Conservation (phyloP, 2,329 filamentous ascomycete species). For the Fusarium sarcochroum region DNA sequence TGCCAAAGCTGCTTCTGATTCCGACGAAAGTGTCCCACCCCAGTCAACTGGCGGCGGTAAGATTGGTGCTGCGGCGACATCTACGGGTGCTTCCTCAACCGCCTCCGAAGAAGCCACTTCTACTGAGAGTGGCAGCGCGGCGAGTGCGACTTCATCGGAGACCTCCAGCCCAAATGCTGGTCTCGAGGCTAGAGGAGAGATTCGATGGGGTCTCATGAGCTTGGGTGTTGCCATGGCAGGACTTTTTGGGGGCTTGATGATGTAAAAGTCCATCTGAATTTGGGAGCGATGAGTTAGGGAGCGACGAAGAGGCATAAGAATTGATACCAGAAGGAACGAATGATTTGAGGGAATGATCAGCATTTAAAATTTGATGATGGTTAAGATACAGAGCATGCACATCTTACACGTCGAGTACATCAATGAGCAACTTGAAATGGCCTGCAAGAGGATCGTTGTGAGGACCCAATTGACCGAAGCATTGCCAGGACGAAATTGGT, state of each 20-base stretch:
- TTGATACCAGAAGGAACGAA: no score
- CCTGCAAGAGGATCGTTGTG: no score
- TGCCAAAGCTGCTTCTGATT: conserved; percentile 30
- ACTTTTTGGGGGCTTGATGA: conserved; percentile 43
- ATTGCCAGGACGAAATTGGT: no score
- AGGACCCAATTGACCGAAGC: no score
- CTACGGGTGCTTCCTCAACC: conserved; percentile 5
- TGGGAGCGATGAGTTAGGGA: no score
- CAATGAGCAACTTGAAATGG: no score
- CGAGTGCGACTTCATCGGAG: conserved; percentile 18
- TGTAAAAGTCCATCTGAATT: conserved; percentile 12
- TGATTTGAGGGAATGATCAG: no score
- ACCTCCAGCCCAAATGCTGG: conserved; percentile 35
- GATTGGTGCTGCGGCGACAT: conserved; percentile 33
- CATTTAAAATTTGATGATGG: no score
- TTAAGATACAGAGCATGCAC: no score
- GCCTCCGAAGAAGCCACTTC: conserved; percentile 11
- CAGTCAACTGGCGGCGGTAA: conserved; percentile 39
- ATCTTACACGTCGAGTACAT: no score
- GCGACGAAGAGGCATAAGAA: no score
- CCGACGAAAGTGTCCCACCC: conserved; percentile 36
- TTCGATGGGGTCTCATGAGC: conserved; percentile 47
- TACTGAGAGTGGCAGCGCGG: conserved; percentile 22
- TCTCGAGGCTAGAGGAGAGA: conserved; percentile 35
- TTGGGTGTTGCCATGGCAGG: conserved; percentile 40